A percentile compares a stretch with the other conserved stretches of the same genome.
These are phyloP conservation scores for Heterobasidion irregulare DNA, from an alignment of 1,284 basidiomycete genomes.

Conservation along the genomic window DNA sequence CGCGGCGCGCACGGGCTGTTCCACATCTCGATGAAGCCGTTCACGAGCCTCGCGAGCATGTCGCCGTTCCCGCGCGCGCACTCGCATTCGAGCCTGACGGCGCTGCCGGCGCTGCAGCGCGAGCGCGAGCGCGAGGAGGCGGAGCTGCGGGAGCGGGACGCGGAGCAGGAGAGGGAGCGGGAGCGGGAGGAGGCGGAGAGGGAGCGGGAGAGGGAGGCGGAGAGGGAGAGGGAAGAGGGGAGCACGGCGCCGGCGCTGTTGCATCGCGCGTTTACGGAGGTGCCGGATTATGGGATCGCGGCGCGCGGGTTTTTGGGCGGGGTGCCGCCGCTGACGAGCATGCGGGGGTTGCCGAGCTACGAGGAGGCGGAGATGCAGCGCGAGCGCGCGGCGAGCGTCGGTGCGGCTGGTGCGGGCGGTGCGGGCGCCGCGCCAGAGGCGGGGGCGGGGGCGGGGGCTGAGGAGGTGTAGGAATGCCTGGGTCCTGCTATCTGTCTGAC, in stretches of 20 bases:
- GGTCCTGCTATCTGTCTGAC: no score
- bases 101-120: conserved; percentile 1
- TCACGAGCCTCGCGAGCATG: conserved; percentile 27
- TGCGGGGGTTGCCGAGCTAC: conserved; percentile 73
- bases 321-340: conserved; percentile 72
- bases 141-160: not conserved
- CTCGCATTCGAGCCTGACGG: conserved; percentile 21
- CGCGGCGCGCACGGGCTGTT: conserved; percentile 46
- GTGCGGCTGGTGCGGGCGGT: no score
- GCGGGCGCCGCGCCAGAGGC: no score
- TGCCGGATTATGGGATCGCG: conserved; percentile 80
- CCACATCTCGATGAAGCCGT: conserved; percentile 56
- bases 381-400: no score
- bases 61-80: conserved; percentile 29
- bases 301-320: conserved; percentile 77
- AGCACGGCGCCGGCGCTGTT: conserved; percentile 33
- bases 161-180: no score
- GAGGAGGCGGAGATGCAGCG: conserved; percentile 36
- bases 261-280: conserved; percentile 59
- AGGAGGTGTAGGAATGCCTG: no score
- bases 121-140: conserved; percentile 2
- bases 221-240: conserved; percentile 3
- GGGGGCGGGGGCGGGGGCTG: no score
- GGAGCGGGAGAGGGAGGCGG: no score
- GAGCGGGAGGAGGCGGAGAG: no score